Conservation (phyloP, 1,139 yeast genomes). For the Hanseniaspora uvarum region DNA sequence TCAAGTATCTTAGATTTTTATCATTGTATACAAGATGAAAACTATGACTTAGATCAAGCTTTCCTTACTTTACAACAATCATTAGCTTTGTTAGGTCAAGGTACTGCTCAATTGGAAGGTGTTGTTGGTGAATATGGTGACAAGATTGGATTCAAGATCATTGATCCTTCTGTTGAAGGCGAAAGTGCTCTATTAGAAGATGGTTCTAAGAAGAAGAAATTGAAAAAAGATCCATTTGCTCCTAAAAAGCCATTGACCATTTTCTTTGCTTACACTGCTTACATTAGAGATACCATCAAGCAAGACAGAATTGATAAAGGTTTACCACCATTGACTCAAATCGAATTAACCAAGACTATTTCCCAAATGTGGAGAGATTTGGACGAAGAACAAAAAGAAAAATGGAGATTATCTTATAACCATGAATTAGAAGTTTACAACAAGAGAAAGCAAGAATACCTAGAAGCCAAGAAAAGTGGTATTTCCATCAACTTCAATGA, state of each 20-base stretch:
- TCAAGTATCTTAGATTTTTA: constrained; percentile 66
- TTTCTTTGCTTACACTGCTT: constrained; percentile 66
- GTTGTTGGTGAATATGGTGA: constrained; percentile 27
- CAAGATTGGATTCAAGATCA: constrained; percentile 28
- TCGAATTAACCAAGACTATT: constrained; percentile 68
- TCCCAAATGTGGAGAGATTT: constrained; percentile 69
- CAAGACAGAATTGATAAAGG: constrained; percentile 54
- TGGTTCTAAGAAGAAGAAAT: constrained; percentile 35
- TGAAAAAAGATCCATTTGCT: constrained; percentile 47
- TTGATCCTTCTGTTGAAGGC: constrained; percentile 24
- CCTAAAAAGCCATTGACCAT: constrained; percentile 60
- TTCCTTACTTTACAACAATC: constrained; percentile 32
- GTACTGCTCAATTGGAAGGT: constrained; percentile 27
- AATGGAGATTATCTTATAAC: constrained; percentile 67
- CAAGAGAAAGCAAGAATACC: constrained; percentile 52
- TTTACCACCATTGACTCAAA: constrained; percentile 54
- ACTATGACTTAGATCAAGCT: constrained; percentile 32
- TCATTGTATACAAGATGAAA: constrained; percentile 40
- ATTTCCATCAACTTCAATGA: constrained; percentile 21
- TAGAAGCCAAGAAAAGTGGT: constrained; percentile 43
- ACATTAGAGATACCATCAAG: constrained; percentile 51
- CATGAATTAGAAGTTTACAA: constrained; percentile 56
- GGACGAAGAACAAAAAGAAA: constrained; percentile 54
- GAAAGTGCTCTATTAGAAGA: constrained; percentile 18
- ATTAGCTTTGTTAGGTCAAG: constrained; percentile 29